A percentile compares a stretch with the other conserved stretches of the same genome.
phyloP scores from a whole-genome alignment of 192 early-diverging fungal genomes.

The Entophlyctis luteolus region DNA sequence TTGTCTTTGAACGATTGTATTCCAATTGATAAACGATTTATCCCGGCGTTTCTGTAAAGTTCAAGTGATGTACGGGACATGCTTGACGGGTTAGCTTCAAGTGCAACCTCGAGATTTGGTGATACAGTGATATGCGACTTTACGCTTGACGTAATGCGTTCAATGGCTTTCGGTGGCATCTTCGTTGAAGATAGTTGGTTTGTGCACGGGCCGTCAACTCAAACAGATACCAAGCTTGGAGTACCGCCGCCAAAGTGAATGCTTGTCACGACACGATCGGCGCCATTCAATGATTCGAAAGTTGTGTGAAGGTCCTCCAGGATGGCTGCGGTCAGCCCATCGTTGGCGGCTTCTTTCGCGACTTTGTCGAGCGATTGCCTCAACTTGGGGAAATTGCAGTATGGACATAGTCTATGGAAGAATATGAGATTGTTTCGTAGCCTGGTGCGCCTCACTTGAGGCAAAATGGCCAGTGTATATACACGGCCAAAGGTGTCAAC shows the following conservation, averaged over 20 bases:
- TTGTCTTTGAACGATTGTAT: constrained; percentile 46
- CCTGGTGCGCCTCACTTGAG: too few relatives aligned
- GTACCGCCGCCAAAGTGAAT: constrained; percentile 58
- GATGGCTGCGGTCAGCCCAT: neutral
- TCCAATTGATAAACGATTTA: constrained; percentile 53
- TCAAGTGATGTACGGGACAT: constrained; percentile 33
- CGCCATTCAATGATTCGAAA: neutral
- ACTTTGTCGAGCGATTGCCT: neutral
- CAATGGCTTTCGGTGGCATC: constrained; percentile 3
- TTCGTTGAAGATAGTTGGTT: neutral
- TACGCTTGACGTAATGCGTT: constrained; percentile 10
- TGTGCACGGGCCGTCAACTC: constrained; percentile 23
- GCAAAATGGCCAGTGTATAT: constrained; percentile 62
- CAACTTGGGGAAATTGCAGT: constrained; percentile 52
- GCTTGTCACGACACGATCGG: neutral
- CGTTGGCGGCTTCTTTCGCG: neutral
- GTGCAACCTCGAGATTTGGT: constrained; percentile 42
- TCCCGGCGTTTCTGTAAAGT: constrained; percentile 25
- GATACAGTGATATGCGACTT: constrained; percentile 21
- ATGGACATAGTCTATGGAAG: constrained; percentile 52
- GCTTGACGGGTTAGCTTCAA: constrained; percentile 37
- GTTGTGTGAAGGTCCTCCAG: neutral
- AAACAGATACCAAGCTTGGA: constrained; percentile 40
- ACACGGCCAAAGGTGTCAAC: constrained; percentile 25
- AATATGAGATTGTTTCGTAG: too few relatives aligned